phyloP scores from a whole-genome alignment of 1,139 yeast species.

The Yamadazyma kanchanaburiensis region DNA sequence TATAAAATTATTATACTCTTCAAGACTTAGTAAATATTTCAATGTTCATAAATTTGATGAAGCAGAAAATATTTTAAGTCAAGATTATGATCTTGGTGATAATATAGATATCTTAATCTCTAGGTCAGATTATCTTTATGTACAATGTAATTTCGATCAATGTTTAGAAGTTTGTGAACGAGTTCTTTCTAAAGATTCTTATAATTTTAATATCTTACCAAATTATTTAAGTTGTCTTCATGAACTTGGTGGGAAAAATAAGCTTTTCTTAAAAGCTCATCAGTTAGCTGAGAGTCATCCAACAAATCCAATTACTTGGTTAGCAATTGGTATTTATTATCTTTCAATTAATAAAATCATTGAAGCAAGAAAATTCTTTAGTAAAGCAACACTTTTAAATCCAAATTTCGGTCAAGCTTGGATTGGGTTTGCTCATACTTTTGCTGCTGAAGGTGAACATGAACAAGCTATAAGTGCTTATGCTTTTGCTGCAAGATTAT shows the following conservation, averaged over 20 bases:
- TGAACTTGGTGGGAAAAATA: conserved; percentile 81
- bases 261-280: conserved; percentile 77
- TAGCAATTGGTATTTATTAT: conserved; percentile 90
- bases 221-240: conserved; percentile 80
- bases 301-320: conserved; percentile 81
- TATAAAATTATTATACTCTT: conserved; percentile 69
- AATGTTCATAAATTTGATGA: conserved; percentile 59
- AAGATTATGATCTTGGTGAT: conserved; percentile 67
- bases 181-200: conserved; percentile 59
- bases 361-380: conserved; percentile 85
- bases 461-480: conserved; percentile 98
- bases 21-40: conserved; percentile 71
- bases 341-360: conserved; percentile 66
- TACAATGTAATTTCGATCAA: conserved; percentile 76
- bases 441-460: conserved; percentile 96
- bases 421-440: conserved; percentile 98
- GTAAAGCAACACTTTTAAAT: conserved; percentile 83
- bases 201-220: conserved; percentile 73
- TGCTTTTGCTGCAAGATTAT: conserved; percentile 90
- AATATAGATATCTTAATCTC: conserved; percentile 70
- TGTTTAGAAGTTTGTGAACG: conserved; percentile 74
- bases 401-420: conserved; percentile 96
- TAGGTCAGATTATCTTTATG: conserved; percentile 68
- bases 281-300: conserved; percentile 86
- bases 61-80: conserved; percentile 62